Percentiles rank a stretch among this genome's conserved stretches.
Conservation (phyloP, 345 rosid species). For the Ceriops tagal region DNA sequence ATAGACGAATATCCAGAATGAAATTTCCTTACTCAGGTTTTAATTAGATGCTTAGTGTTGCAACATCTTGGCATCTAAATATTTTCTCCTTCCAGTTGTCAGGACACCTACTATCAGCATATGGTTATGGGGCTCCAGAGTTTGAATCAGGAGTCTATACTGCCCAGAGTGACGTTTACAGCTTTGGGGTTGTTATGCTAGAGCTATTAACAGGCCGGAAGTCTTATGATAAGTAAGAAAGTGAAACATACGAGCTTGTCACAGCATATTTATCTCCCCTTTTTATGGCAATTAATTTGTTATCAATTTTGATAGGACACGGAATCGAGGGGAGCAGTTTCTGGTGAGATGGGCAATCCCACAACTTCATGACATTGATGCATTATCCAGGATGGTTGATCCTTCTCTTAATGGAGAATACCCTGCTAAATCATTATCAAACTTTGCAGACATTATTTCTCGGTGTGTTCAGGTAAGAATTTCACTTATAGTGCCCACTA, state of each 20-base stretch:
- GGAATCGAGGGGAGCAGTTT: slow-evolving; percentile 78
- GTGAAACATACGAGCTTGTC: slow-evolving; percentile 4
- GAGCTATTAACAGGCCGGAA: slow-evolving; percentile 94
- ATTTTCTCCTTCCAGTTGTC: slow-evolving; percentile 61
- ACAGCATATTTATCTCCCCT: background rate
- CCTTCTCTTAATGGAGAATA: slow-evolving; percentile 73
- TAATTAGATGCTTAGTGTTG: too few species aligned
- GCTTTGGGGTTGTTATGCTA: slow-evolving; percentile 97
- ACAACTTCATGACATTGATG: slow-evolving; percentile 90
- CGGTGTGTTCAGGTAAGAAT: slow-evolving; percentile 87
- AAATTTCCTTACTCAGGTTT: too few species aligned
- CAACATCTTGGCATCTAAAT: too few species aligned
- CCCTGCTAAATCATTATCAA: slow-evolving; percentile 83
- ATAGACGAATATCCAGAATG: too few species aligned
- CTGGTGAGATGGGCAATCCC: slow-evolving; percentile 97
- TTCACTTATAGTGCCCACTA: background rate
- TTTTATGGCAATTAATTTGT: background rate
- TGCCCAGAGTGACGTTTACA: slow-evolving; percentile 79
- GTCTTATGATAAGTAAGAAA: slow-evolving; percentile 70
- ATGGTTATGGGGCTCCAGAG: slow-evolving; percentile 96
- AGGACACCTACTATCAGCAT: slow-evolving; percentile 72
- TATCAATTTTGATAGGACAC: slow-evolving; percentile 40
- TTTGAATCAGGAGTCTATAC: slow-evolving; percentile 90
- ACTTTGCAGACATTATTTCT: slow-evolving; percentile 86
- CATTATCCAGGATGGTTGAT: slow-evolving; percentile 94